These are phyloP conservation scores for Berkeleyomyces basicola DNA, from an alignment of 2,329 filamentous ascomycete species.

Conservation along the genomic window DNA sequence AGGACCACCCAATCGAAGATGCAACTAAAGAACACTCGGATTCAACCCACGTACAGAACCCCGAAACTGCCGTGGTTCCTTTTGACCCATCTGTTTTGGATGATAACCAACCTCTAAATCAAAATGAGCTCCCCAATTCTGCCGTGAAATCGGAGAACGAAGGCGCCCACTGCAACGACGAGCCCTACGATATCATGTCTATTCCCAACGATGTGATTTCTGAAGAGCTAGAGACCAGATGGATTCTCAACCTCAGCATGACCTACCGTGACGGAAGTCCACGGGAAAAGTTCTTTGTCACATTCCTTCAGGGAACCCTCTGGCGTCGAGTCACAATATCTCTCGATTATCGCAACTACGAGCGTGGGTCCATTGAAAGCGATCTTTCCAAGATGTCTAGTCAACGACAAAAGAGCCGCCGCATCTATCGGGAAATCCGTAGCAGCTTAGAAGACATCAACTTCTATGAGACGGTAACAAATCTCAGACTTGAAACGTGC, in stretches of 20 bases:
- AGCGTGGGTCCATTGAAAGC: conserved; percentile 66
- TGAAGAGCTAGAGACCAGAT: conserved; percentile 69
- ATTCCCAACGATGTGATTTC: conserved; percentile 37
- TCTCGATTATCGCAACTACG: conserved; percentile 73
- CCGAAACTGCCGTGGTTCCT: not conserved
- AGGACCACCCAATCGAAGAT: not conserved
- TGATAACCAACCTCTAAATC: not conserved
- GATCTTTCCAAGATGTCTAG: conserved; percentile 63
- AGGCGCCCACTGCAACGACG: conserved; percentile 1
- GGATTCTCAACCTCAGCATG: conserved; percentile 98
- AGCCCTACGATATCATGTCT: conserved; percentile 3
- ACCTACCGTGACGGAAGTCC: conserved; percentile 87
- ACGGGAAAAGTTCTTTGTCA: conserved; percentile 95
- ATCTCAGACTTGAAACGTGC: conserved; percentile 79
- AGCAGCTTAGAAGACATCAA: conserved; percentile 86
- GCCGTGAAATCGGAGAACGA: not conserved
- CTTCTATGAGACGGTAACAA: conserved; percentile 91
- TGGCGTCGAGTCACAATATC: conserved; percentile 89
- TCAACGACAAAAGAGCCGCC: conserved; percentile 80
- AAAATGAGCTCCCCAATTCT: not conserved
- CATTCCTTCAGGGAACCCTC: conserved; percentile 65
- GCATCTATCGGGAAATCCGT: conserved; percentile 87
- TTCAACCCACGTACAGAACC: not conserved
- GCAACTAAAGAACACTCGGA: not conserved
- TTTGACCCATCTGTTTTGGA: not conserved